phyloP scores from a whole-genome alignment of 2,329 filamentous ascomycete genomes.

The Exophiala dermatitidis region DNA sequence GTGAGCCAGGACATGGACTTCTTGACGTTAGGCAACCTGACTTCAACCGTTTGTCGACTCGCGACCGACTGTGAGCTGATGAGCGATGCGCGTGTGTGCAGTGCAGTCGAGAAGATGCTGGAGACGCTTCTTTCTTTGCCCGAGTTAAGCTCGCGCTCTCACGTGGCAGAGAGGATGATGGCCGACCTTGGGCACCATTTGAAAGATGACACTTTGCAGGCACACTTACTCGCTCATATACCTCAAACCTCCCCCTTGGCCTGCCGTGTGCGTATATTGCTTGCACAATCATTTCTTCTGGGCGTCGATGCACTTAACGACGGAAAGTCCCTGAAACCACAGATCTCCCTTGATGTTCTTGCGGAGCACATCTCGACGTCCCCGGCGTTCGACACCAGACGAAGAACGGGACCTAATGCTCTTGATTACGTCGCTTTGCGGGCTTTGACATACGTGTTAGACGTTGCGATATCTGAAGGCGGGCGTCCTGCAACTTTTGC shows the following conservation, averaged over 20 bases:
- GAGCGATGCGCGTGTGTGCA: conserved; percentile 15
- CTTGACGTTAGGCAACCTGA: conserved; percentile 20
- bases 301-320: conserved; percentile 6
- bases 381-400: conserved; percentile 20
- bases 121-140: conserved; percentile 15
- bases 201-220: conserved; percentile 35
- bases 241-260: conserved; percentile 33
- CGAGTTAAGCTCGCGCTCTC: conserved; percentile 9
- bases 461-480: conserved; percentile 66
- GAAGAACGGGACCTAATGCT: conserved; percentile 8
- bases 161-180: conserved; percentile 20
- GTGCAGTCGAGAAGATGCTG: conserved; percentile 19
- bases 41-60: conserved; percentile 22
- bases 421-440: conserved; percentile 61
- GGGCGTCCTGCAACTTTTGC: conserved; percentile 27
- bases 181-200: conserved; percentile 27
- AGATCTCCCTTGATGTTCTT: conserved; percentile 13
- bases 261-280: conserved; percentile 36
- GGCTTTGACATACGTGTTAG: conserved; percentile 60
- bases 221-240: conserved; percentile 37
- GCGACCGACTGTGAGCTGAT: conserved; percentile 21
- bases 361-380: conserved; percentile 20
- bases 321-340: background rate
- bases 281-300: conserved; percentile 31
- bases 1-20: conserved; percentile 25